Percentiles rank a stretch among this genome's conserved stretches.
Evolutionary conservation across 2,329 filamentous ascomycete genomes (phyloP).

Genomic region (Hyphodiscus sp.): DNA sequence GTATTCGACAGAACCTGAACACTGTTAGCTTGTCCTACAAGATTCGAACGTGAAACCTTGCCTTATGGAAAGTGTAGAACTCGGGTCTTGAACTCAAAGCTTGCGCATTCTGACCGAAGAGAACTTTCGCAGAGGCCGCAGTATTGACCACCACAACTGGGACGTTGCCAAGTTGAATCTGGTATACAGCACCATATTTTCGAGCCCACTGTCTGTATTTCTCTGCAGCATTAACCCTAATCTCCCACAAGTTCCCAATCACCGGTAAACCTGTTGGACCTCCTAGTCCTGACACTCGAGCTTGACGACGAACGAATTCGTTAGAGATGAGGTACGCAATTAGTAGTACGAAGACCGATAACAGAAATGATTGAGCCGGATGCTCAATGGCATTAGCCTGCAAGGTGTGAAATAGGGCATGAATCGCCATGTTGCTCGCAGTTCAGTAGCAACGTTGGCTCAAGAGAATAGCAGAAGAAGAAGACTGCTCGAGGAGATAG

Average conservation of each 20-base stretch:
- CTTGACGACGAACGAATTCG: slow-evolving; percentile 15
- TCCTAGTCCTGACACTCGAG: slow-evolving; percentile 33
- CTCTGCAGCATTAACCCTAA: slow-evolving; percentile 48
- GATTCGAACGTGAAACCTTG: slow-evolving; percentile 15
- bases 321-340: slow-evolving; percentile 18
- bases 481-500: background rate
- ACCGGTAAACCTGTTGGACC: slow-evolving; percentile 46
- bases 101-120: slow-evolving; percentile 48
- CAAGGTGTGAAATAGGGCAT: slow-evolving; percentile 7
- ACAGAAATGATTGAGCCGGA: slow-evolving; percentile 7
- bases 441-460: background rate
- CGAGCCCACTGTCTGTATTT: slow-evolving; percentile 50
- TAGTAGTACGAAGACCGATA: slow-evolving; percentile 6
- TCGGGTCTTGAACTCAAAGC: slow-evolving; percentile 49
- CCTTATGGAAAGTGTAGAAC: slow-evolving; percentile 55
- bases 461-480: background rate
- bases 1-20: slow-evolving; percentile 54
- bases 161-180: slow-evolving; percentile 51
- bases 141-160: slow-evolving; percentile 51
- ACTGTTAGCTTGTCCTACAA: background rate
- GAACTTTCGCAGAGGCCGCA: slow-evolving; percentile 41
- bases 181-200: slow-evolving; percentile 45
- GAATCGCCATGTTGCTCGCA: slow-evolving; percentile 13
- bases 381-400: slow-evolving; percentile 5
- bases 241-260: slow-evolving; percentile 49